phyloP scores from a whole-genome alignment of 768 basidiomycete genomes.

The Xerocomus brunneocitrinus region DNA sequence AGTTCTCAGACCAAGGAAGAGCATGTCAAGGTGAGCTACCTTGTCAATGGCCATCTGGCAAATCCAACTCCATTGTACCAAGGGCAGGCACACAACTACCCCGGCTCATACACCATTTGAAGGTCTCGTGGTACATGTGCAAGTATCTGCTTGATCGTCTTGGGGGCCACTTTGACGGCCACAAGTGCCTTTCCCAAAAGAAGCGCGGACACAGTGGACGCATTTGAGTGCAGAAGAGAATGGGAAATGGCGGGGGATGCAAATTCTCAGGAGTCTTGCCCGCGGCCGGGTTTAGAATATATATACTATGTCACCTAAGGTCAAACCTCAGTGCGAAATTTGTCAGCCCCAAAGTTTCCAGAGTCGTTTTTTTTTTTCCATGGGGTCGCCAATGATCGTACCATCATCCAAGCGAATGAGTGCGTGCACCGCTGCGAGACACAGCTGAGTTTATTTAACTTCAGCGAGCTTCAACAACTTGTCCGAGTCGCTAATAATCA shows the following conservation, averaged over 20 bases:
- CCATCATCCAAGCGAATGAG: conserved; percentile 93
- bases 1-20: neutral
- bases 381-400: conserved; percentile 92
- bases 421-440: conserved; percentile 92
- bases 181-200: conserved; percentile 58
- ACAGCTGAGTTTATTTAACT: conserved; percentile 81
- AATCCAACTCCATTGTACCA: conserved; percentile 79
- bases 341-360: conserved; percentile 91
- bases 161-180: conserved; percentile 95
- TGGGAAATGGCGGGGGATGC: conserved; percentile 89
- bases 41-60: conserved; percentile 64
- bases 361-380: conserved; percentile 98
- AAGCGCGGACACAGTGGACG: conserved; percentile 76
- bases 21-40: conserved; percentile 35
- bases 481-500: conserved; percentile 47
- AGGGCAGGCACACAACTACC: conserved; percentile 93
- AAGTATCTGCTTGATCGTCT: conserved; percentile 92
- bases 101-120: conserved; percentile 88
- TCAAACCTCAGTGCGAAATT: conserved; percentile 59
- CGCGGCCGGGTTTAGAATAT: conserved; percentile 38
- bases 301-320: neutral
- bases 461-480: conserved; percentile 65
- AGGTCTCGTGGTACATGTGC: conserved; percentile 81
- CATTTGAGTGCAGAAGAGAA: conserved; percentile 97
- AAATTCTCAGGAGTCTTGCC: conserved; percentile 53